Conservation (phyloP, 208 protist species). For the Leishmania turanica region DNA sequence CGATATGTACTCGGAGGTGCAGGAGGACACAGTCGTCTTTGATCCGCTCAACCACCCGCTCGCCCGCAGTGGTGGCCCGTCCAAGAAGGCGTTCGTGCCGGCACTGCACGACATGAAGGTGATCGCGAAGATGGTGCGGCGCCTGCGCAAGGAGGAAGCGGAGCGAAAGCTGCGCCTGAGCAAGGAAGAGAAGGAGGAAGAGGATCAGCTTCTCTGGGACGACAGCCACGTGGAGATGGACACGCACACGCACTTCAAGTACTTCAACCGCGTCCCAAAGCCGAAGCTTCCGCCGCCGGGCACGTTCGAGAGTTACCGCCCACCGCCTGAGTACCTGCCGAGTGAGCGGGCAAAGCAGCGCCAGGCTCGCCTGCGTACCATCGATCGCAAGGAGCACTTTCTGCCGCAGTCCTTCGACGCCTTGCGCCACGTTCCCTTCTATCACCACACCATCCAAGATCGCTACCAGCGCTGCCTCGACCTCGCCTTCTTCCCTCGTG, state of each 20-base stretch:
- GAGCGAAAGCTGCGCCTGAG: conserved; percentile 37
- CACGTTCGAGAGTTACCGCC: conserved; percentile 98
- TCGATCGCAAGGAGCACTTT: conserved; percentile 95
- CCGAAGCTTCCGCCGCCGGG: conserved; percentile 85
- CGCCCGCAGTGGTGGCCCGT: conserved; percentile 79
- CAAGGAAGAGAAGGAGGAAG: conserved; percentile 31
- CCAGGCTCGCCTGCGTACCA: conserved; percentile 88
- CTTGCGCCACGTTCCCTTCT: conserved; percentile 96
- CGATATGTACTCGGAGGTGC: conserved; percentile 90
- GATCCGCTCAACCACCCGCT: conserved; percentile 93
- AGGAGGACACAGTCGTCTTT: conserved; percentile 85
- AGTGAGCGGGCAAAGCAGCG: conserved; percentile 89
- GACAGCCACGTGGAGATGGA: conserved; percentile 89
- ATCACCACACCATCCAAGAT: conserved; percentile 96
- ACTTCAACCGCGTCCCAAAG: conserved; percentile 86
- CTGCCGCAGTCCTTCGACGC: conserved; percentile 91
- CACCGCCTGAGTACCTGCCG: conserved; percentile 97
- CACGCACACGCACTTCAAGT: conserved; percentile 87
- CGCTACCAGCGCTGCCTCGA: conserved; percentile 99
- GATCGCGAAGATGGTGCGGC: conserved; percentile 91
- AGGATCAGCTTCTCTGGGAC: conserved; percentile 76
- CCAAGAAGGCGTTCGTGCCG: conserved; percentile 87
- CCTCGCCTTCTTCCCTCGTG: conserved; percentile 97
- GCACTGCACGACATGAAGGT: conserved; percentile 90
- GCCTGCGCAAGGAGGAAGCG: conserved; percentile 59